These are phyloP conservation scores for Solidago caesia DNA, from an alignment of 129 eudicot species.

Conservation along the genomic window DNA sequence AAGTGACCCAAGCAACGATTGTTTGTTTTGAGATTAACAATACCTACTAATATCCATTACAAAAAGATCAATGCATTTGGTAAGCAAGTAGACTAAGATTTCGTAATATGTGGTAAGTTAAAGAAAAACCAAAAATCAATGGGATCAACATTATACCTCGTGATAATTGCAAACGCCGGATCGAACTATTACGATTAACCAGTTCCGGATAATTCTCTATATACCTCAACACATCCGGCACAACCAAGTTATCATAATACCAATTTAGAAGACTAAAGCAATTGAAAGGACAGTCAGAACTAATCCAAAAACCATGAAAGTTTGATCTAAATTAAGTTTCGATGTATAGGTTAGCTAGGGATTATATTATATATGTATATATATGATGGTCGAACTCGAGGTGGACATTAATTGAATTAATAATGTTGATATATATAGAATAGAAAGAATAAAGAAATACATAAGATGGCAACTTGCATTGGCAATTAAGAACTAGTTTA, in stretches of 20 bases:
- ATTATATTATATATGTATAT: too few relatives aligned
- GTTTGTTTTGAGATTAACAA: not conserved
- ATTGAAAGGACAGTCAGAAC: too few relatives aligned
- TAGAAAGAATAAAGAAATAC: too few relatives aligned
- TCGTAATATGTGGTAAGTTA: constrained; percentile 1
- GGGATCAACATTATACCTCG: constrained; percentile 51
- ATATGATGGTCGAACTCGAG: too few relatives aligned
- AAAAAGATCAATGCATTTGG: not conserved
- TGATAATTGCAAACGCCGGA: constrained; percentile 67
- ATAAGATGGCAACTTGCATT: too few relatives aligned
- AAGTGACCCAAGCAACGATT: not conserved
- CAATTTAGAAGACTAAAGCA: not conserved
- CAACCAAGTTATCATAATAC: constrained; percentile 58
- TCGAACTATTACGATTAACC: constrained; percentile 50
- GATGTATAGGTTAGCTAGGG: too few relatives aligned
- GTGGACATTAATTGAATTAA: too few relatives aligned
- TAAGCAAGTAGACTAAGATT: constrained; percentile 1
- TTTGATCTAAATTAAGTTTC: too few relatives aligned
- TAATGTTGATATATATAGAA: too few relatives aligned
- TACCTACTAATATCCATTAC: not conserved
- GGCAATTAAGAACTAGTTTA: too few relatives aligned
- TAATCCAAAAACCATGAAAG: too few relatives aligned
- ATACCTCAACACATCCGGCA: constrained; percentile 76
- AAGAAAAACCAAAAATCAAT: not conserved
- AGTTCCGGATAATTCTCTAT: constrained; percentile 47